Conservation (phyloP, 2,329 filamentous ascomycete genomes). For the Falciphora oryzae region DNA sequence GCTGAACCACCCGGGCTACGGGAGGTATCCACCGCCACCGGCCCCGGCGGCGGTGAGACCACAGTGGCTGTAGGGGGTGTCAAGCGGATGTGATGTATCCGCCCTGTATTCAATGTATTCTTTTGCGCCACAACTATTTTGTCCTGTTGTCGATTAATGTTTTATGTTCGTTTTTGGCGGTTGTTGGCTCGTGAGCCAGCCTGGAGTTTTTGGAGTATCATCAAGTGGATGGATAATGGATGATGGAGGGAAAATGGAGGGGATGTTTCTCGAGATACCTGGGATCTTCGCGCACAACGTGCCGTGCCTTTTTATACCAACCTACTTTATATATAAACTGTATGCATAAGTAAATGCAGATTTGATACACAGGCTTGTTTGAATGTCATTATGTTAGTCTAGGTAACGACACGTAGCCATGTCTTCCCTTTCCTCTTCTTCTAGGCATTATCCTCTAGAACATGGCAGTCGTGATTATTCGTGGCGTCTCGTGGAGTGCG, state of each 20-base stretch:
- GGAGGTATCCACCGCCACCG: conserved; percentile 24
- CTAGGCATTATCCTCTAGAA: no score
- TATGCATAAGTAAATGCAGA: background rate
- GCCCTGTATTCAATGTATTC: background rate
- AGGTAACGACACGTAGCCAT: accelerated
- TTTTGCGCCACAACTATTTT: background rate
- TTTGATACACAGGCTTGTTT: background rate
- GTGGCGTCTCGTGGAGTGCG: no score
- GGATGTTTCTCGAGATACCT: background rate
- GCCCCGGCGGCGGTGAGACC: background rate
- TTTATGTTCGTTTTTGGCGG: background rate
- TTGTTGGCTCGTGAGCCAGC: background rate
- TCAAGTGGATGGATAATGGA: background rate
- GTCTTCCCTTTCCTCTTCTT: background rate
- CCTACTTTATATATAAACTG: background rate
- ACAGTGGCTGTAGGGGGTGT: conserved; percentile 1
- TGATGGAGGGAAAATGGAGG: background rate
- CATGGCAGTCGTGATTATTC: no score
- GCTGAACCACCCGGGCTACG: conserved; percentile 41
- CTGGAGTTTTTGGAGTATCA: background rate
- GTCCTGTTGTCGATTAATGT: background rate
- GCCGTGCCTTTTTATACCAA: background rate
- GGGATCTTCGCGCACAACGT: background rate
- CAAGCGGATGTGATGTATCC: background rate
- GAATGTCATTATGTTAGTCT: background rate